These are phyloP conservation scores for Nannizziopsis arthrosporioides DNA, from an alignment of 2,329 filamentous ascomycete genomes.

Conservation along the genomic window DNA sequence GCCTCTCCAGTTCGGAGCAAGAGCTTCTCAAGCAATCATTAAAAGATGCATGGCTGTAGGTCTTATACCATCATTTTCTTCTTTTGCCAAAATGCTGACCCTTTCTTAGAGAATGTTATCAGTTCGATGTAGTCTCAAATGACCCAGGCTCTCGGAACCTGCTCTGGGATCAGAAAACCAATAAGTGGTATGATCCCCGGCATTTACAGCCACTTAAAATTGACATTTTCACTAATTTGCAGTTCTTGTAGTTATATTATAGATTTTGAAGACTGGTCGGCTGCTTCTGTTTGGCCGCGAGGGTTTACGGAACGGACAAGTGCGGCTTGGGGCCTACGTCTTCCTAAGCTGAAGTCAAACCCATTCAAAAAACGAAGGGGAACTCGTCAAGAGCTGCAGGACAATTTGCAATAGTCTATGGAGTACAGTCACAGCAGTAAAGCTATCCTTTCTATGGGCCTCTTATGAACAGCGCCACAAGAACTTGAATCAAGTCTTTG, in stretches of 20 bases:
- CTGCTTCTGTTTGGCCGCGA: no score
- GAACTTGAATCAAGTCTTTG: no score
- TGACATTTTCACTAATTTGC: neutral
- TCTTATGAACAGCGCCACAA: no score
- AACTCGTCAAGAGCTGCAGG: no score
- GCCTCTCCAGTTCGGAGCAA: neutral
- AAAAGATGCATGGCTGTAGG: slow-evolving; percentile 5
- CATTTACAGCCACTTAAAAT: neutral
- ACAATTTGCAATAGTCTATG: no score
- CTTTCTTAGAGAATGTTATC: neutral
- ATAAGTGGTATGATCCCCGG: slow-evolving; percentile 1
- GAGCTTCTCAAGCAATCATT: neutral
- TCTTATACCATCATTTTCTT: neutral
- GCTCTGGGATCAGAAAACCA: neutral
- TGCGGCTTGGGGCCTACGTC: no score
- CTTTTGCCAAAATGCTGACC: neutral
- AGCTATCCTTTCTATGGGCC: no score
- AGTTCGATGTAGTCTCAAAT: neutral
- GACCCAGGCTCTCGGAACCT: slow-evolving; percentile 1
- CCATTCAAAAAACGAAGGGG: no score
- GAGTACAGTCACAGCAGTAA: no score
- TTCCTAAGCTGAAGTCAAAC: no score
- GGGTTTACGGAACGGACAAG: no score
- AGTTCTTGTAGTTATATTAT: slow-evolving; percentile 1
- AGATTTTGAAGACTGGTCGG: slow-evolving; percentile 2